Evolutionary conservation across 1,284 basidiomycete genomes (phyloP).

Genomic region (Coniferiporia weirii): DNA sequence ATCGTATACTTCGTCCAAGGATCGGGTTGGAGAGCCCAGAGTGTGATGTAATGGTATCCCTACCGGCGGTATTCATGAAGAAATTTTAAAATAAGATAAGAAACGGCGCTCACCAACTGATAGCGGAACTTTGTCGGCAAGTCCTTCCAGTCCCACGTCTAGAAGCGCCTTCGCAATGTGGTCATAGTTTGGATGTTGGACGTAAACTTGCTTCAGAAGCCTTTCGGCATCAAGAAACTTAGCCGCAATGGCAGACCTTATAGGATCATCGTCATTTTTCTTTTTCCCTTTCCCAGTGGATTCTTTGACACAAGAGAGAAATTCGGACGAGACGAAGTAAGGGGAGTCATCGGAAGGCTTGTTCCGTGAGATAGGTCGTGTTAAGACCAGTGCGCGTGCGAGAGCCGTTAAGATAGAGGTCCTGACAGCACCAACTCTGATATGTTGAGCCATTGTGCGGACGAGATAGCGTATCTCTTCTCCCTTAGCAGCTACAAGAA

Average conservation of each 20-base stretch:
- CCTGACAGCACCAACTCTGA: slow-evolving; percentile 85
- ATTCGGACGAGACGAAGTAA: slow-evolving; percentile 34
- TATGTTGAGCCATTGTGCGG: slow-evolving; percentile 75
- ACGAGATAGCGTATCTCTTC: slow-evolving; percentile 86
- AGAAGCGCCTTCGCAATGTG: slow-evolving; percentile 69
- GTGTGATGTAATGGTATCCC: slow-evolving; percentile 68
- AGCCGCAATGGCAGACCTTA: slow-evolving; percentile 40
- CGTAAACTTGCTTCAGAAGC: slow-evolving; percentile 72
- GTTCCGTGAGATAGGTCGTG: slow-evolving; percentile 33
- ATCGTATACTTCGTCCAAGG: slow-evolving; percentile 78
- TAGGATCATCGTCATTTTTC: slow-evolving; percentile 36
- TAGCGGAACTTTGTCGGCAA: slow-evolving; percentile 66
- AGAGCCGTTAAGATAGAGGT: slow-evolving; percentile 80
- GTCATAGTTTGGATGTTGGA: slow-evolving; percentile 85
- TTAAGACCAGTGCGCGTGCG: slow-evolving; percentile 75
- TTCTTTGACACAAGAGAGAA: slow-evolving; percentile 36
- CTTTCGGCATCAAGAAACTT: slow-evolving; percentile 55
- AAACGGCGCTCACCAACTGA: slow-evolving; percentile 55
- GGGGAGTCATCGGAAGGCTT: slow-evolving; percentile 26
- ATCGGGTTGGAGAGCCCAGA: slow-evolving; percentile 81
- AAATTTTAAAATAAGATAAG: slow-evolving; percentile 12
- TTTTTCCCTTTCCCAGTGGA: slow-evolving; percentile 35
- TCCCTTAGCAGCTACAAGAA: slow-evolving; percentile 79
- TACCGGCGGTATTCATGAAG: slow-evolving; percentile 24
- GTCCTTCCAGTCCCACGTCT: slow-evolving; percentile 52